Percentiles rank a stretch among this genome's conserved stretches.
phyloP scores from a whole-genome alignment of 2,329 filamentous ascomycete genomes.

The Trichothecium sympodiale region DNA sequence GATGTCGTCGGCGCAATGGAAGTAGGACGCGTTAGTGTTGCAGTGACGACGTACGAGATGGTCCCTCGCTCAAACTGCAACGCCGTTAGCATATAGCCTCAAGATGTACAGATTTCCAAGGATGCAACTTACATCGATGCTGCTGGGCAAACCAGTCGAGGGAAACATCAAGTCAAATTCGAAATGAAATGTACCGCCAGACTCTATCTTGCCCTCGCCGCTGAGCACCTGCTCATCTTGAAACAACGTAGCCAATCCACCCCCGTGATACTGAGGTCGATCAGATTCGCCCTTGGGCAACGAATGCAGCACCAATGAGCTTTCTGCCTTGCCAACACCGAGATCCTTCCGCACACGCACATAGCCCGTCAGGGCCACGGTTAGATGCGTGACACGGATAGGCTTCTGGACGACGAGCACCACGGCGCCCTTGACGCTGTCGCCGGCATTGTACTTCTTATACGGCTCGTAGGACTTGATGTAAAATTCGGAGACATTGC shows the following conservation, averaged over 20 bases:
- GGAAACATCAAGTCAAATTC: conserved; percentile 66
- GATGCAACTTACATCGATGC: conserved; percentile 67
- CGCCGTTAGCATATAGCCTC: background rate
- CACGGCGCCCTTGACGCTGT: conserved; percentile 62
- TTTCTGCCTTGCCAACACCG: conserved; percentile 41
- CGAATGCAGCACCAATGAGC: conserved; percentile 21
- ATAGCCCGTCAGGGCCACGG: conserved; percentile 66
- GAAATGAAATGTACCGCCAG: conserved; percentile 69
- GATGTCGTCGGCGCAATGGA: conserved; percentile 70
- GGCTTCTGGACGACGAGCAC: conserved; percentile 64
- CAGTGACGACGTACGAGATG: conserved; percentile 82
- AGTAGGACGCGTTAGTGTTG: conserved; percentile 80
- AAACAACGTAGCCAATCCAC: conserved; percentile 71
- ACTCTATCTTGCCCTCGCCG: conserved; percentile 63
- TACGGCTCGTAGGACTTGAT: conserved; percentile 68
- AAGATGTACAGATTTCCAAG: background rate
- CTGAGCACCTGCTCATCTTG: conserved; percentile 74
- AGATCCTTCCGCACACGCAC: conserved; percentile 69
- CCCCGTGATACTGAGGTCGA: conserved; percentile 53
- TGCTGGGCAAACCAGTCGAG: conserved; percentile 65
- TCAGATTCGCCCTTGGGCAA: conserved; percentile 25
- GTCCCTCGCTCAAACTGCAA: conserved; percentile 85
- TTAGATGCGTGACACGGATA: conserved; percentile 67
- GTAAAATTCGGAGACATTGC: conserved; percentile 68
- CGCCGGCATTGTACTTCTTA: conserved; percentile 64